phyloP scores from a whole-genome alignment of 108 stramenopile species.

The Nannochloropsis gaditana region DNA sequence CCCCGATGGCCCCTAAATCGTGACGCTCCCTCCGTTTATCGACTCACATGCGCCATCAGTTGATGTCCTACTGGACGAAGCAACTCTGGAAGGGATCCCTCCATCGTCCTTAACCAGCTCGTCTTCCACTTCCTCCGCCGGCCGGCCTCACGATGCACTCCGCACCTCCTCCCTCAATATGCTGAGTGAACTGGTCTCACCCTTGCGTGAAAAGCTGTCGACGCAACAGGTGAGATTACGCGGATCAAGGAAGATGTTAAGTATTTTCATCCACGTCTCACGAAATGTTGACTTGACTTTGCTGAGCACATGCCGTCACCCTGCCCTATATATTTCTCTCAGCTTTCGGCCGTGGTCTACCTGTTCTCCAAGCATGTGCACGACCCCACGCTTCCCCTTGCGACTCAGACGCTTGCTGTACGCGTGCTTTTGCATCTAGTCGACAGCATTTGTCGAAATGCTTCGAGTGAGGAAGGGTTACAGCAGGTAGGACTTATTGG shows the following conservation, averaged over 20 bases:
- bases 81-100: slow-evolving; percentile 19
- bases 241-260: background rate
- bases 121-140: background rate
- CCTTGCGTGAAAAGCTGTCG: slow-evolving; percentile 58
- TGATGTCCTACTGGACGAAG: slow-evolving; percentile 81
- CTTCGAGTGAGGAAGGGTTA: background rate
- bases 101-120: background rate
- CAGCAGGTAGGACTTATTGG: background rate
- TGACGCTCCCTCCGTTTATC: background rate
- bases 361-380: slow-evolving; percentile 76
- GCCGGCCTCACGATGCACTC: background rate
- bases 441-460: slow-evolving; percentile 74
- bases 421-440: slow-evolving; percentile 75
- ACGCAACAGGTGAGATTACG: slow-evolving; percentile 68
- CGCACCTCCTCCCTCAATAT: background rate
- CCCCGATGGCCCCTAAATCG: too few relatives aligned
- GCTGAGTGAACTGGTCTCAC: slow-evolving; percentile 7
- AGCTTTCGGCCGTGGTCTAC: slow-evolving; percentile 55
- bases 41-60: slow-evolving; percentile 61
- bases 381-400: slow-evolving; percentile 69
- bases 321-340: background rate
- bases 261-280: background rate
- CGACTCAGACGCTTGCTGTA: slow-evolving; percentile 76
- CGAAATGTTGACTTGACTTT: background rate
- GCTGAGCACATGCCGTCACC: background rate